Conservation (phyloP, 768 basidiomycete genomes). For the Leccinum barrowsii region DNA sequence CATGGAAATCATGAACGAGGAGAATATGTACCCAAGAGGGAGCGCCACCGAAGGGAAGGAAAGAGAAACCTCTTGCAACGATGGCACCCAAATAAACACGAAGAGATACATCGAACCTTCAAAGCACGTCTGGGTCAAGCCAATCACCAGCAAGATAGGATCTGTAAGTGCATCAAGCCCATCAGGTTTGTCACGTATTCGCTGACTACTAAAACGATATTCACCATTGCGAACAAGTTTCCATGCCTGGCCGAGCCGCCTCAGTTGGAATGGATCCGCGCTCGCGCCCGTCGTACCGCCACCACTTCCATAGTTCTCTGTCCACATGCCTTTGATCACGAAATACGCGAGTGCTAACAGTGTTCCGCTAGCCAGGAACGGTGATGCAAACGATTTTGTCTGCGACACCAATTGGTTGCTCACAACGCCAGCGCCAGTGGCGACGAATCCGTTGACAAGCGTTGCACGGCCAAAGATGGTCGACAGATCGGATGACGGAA, state of each 20-base stretch:
- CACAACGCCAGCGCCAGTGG: conserved; percentile 60
- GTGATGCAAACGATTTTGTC: conserved; percentile 52
- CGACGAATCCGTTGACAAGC: conserved; percentile 69
- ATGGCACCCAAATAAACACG: conserved; percentile 80
- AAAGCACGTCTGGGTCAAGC: conserved; percentile 75
- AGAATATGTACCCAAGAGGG: conserved; percentile 78
- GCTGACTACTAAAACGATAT: not conserved
- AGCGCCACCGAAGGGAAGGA: conserved; percentile 37
- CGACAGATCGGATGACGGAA: conserved; percentile 58
- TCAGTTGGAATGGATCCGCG: conserved; percentile 48
- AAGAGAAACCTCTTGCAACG: conserved; percentile 59
- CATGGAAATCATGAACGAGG: conserved; percentile 79
- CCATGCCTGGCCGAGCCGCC: conserved; percentile 53
- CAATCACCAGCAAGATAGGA: conserved; percentile 57
- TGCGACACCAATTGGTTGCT: conserved; percentile 60
- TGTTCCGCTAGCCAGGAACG: conserved; percentile 62
- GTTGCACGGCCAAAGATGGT: conserved; percentile 72
- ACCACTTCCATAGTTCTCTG: conserved; percentile 64
- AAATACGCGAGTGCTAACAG: conserved; percentile 53
- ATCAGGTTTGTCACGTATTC: not conserved
- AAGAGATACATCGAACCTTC: conserved; percentile 86
- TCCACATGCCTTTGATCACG: conserved; percentile 57
- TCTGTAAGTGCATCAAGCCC: conserved; percentile 37
- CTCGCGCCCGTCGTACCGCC: conserved; percentile 23
- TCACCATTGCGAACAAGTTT: conserved; percentile 51